A percentile compares a stretch with the other conserved stretches of the same genome.
Evolutionary conservation across 306 rosid genomes (phyloP).

Genomic region (Oemleria cerasiformis): DNA sequence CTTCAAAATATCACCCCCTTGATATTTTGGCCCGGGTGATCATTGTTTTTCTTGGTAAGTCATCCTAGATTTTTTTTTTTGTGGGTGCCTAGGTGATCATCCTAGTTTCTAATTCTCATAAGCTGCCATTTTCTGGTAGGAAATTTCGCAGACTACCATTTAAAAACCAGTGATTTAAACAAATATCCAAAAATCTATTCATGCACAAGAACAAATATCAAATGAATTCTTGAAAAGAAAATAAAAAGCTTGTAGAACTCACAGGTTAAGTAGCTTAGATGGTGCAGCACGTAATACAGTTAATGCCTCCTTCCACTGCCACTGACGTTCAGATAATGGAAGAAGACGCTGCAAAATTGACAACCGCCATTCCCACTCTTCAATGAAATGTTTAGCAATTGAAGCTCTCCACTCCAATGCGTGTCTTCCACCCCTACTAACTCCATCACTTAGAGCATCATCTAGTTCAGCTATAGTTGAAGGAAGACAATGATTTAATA

Average conservation of each 20-base stretch:
- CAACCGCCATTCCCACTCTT: slow-evolving; percentile 99
- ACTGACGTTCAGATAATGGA: slow-evolving; percentile 87
- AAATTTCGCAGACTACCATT: neutral
- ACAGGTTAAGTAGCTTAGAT: slow-evolving; percentile 93
- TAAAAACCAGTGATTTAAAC: neutral
- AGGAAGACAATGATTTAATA: slow-evolving; percentile 56
- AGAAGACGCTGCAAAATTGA: slow-evolving; percentile 93
- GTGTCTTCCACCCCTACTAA: slow-evolving; percentile 58
- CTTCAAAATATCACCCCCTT: neutral
- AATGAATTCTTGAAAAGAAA: neutral
- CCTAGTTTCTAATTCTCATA: neutral
- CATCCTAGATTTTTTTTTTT: neutral
- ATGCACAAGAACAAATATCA: slow-evolving; percentile 6
- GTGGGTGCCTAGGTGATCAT: neutral
- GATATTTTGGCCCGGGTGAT: too few relatives aligned
- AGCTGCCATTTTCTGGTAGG: neutral
- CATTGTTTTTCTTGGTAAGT: neutral
- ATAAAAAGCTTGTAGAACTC: slow-evolving; percentile 32
- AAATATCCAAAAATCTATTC: neutral
- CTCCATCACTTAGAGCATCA: slow-evolving; percentile 44
- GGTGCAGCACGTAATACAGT: slow-evolving; percentile 95
- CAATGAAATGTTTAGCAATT: slow-evolving; percentile 67
- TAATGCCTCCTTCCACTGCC: slow-evolving; percentile 98
- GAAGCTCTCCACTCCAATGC: slow-evolving; percentile 93
- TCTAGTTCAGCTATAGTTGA: slow-evolving; percentile 60